Evolutionary conservation across 1,284 basidiomycete genomes (phyloP), one percentile per base, ranked within the genome.

Genomic region (Naganishia sp.): DNA sequence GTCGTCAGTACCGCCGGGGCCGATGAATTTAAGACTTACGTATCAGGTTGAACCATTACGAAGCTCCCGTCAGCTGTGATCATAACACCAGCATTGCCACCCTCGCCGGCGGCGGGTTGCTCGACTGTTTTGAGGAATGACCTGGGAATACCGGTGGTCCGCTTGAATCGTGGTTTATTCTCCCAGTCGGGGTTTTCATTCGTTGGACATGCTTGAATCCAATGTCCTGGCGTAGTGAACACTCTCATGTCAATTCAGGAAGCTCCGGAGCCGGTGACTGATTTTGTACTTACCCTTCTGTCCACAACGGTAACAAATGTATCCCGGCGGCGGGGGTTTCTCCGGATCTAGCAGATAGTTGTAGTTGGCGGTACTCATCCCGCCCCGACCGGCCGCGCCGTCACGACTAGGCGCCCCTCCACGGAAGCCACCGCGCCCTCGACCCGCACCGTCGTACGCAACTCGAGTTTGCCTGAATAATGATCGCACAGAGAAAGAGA

Each of bases 191-290:
- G 89, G 77, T 99, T 92, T 72, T 91, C 93, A 77, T 98, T 98
- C 3, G 93, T 96, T 0, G 96, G 96, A 76, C 96, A 99, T 71
- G 96, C 92, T 78, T 99, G 95, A 71, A 99, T 99, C 96, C 96
- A 99, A 76, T 99, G 96, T 36, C 94, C 92, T 94, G 78, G 36
- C 44, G 1, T 2, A 39, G 55, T 49, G 44, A 39, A n/a, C 43
- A 67, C 57, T 43, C 65, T 55, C 15, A 65, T 70, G 36, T 69
- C 55, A 57, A 18, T 53, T 55, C 65, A 42, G 61, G 61, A 57
- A 44, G 52, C 31, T 31, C 33, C 31, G 36, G 5, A 23, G 23
- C 18, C 33, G 6, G 25, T 16, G 28, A 74, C 13, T 13, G 7
- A 13, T 1, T 10, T 7, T 39, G 3, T 10, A 7, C 87, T 67